Percentiles rank a stretch among this genome's conserved stretches.
Conservation (phyloP, 2,329 filamentous ascomycete species). For the Aspergillus melleus region DNA sequence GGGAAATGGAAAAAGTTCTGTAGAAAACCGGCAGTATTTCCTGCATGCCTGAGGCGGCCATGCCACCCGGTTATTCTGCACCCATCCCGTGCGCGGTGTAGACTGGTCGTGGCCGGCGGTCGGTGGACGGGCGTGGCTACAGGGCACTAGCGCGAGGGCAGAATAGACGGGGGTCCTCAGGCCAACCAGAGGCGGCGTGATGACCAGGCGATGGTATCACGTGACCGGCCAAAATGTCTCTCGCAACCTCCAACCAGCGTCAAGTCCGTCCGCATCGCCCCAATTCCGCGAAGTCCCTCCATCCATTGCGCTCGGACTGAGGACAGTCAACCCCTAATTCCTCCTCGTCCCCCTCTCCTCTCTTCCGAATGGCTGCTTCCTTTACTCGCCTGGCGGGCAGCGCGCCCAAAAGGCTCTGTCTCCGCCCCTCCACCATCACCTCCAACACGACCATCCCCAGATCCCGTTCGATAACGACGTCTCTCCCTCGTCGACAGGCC, state of each 20-base stretch:
- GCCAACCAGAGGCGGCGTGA: constrained; percentile 37
- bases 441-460: constrained; percentile 43
- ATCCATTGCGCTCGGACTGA: constrained; percentile 40
- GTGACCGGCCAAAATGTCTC: constrained; percentile 38
- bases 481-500: constrained; percentile 55
- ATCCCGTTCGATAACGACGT: constrained; percentile 58
- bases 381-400: constrained; percentile 61
- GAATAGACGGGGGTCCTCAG: constrained; percentile 18
- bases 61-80: constrained; percentile 19
- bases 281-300: constrained; percentile 33
- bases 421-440: constrained; percentile 51
- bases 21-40: constrained; percentile 27
- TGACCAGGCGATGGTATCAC: constrained; percentile 33
- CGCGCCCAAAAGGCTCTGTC: constrained; percentile 60
- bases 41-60: constrained; percentile 27
- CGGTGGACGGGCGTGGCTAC: background rate
- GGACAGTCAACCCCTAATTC: constrained; percentile 29
- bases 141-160: constrained; percentile 9
- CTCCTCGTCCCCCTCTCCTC: constrained; percentile 19
- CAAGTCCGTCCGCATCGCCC: constrained; percentile 29
- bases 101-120: background rate
- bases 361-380: constrained; percentile 57
- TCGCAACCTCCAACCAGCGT: constrained; percentile 31
- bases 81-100: background rate
- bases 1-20: constrained; percentile 37